Base-by-base conservation (phyloP, 495 filamentous ascomycete species). In the Penicillium silybi region DNA sequence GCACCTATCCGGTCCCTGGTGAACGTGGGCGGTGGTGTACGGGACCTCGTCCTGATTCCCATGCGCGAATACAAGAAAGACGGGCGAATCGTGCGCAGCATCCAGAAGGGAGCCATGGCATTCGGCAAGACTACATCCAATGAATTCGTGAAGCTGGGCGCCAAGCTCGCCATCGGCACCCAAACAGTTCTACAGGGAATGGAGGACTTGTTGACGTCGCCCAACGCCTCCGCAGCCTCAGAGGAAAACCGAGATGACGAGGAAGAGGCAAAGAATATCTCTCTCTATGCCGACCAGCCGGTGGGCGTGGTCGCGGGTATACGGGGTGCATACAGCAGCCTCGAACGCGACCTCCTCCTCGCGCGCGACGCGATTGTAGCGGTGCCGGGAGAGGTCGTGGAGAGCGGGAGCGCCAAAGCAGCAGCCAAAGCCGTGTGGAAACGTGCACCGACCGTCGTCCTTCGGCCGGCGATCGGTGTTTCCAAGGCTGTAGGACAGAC, bases 21-120 rank as follows among this genome's bases (percentile, higher is more conserved):
- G 40, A 96, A 95, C 59, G 87, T 97, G 16, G 90, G 90, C 15
- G 85, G 82, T 39, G 92, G 92, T 4, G 83, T 97, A 45, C 84
- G 81, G 44, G 85, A 97, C 52, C 79, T 97, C 1, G 82, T 99
- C 16, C 84, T 90, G 35, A 82, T 97, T 16, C 95, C 95, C 0
- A 86, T 97, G 67, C 80, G 80, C 41, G 95, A 99, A 62, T 99
- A 99, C 67, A 80, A 80, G 56, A 96, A 95, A 64, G 92, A 97
- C 62, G 95, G 95, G 1, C 82, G 93, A 15, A 86, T 99, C 45
- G 85, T 97, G 6, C 85, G 95, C 20, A 90, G 89, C 61, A 85
- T 99, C 44, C 84, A 88, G 53, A 97, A 96, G 66, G 95, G 95
- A 18, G 90, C 90, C 0, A 66, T 85, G 1, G 84, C 87, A 3